Base-by-base conservation (phyloP, 2,329 filamentous ascomycete genomes). In the Penicillium hordei region DNA sequence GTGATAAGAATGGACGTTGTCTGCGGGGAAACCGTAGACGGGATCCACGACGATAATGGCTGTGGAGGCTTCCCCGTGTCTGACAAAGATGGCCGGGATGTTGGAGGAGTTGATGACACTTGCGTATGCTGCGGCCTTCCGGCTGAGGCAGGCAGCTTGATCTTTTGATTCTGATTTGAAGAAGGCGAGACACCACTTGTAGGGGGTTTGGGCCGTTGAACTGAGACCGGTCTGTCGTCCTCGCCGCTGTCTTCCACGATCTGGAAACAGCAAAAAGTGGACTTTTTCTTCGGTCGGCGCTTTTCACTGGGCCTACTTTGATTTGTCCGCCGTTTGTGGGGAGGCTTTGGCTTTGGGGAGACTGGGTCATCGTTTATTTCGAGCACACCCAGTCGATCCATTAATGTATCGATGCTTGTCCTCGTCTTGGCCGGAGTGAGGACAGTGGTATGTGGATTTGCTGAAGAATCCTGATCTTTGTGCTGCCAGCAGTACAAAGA, bases 401-500 rank as follows among this genome's bases (percentile, higher is more conserved):
- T 86, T 57, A 97, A 78, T 0, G 92, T 96, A 73, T 99, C 94
- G 55, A 97, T 83, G 68, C 93, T 97, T 34, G 86, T 88, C 51
- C 90, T 82, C 84, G 88, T 74, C 4, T 87, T 83, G 7, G 85
- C 81, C 4, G 82, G 78, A n/a, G 48, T 42, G 10, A 44, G 51
- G 21, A 42, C 5, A 12, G 58, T 56, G 45, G 40, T 60, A 5
- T 78, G 29, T 29, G 55, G 21, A 13, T 31, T 42, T 0, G 56
- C 53, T 10, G 62, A 54, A 8, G 21, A 71, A 3, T 91, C 91
- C 75, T 99, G 94, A 57, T 94, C 91, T 72, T 90, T 93, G 78
- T 99, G 94, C 73, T 97, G 92, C 89, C 90, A 96, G 80, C 93
- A 97, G 77, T 92, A 97, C 49, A 88, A 83, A 62, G 60, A 74